Conservation (phyloP, 768 basidiomycete genomes). For the button mushroom (Agaricus bisporus) region DNA sequence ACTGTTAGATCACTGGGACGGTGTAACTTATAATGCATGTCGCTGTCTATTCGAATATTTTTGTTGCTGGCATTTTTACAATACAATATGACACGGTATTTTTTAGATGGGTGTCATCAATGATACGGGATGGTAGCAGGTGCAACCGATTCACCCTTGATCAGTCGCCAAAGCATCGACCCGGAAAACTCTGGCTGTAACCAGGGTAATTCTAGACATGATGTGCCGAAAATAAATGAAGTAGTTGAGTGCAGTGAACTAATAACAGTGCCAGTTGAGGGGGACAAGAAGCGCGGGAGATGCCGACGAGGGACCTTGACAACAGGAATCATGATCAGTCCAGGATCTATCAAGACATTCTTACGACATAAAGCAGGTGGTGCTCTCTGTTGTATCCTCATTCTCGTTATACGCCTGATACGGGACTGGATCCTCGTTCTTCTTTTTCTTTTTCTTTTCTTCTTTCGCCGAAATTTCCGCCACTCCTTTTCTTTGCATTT, state of each 20-base stretch:
- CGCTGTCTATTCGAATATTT: slow-evolving; percentile 8
- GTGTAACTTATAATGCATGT: slow-evolving; percentile 30
- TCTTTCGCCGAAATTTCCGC: slow-evolving; percentile 17
- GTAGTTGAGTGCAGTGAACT: too few relatives aligned
- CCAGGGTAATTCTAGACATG: too few relatives aligned
- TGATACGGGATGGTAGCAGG: too few relatives aligned
- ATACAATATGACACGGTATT: too few relatives aligned
- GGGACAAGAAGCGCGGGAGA: slow-evolving; percentile 13
- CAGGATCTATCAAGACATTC: too few relatives aligned
- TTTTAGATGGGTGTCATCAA: too few relatives aligned
- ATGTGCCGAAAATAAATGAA: too few relatives aligned
- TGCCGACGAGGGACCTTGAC: slow-evolving; percentile 24
- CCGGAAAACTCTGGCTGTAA: too few relatives aligned
- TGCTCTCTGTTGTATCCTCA: slow-evolving; percentile 15
- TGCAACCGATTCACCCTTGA: too few relatives aligned
- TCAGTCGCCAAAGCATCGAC: too few relatives aligned
- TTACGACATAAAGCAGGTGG: too few relatives aligned
- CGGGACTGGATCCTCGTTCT: slow-evolving; percentile 40
- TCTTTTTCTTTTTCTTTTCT: slow-evolving; percentile 20
- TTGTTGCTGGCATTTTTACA: too few relatives aligned
- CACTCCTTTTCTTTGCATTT: slow-evolving; percentile 18
- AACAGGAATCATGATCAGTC: slow-evolving; percentile 22
- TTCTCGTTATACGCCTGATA: slow-evolving; percentile 20
- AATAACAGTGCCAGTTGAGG: neutral
- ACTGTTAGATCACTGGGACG: slow-evolving; percentile 18